phyloP scores from a whole-genome alignment of 441 rosid species.

The Breynia disticha region DNA sequence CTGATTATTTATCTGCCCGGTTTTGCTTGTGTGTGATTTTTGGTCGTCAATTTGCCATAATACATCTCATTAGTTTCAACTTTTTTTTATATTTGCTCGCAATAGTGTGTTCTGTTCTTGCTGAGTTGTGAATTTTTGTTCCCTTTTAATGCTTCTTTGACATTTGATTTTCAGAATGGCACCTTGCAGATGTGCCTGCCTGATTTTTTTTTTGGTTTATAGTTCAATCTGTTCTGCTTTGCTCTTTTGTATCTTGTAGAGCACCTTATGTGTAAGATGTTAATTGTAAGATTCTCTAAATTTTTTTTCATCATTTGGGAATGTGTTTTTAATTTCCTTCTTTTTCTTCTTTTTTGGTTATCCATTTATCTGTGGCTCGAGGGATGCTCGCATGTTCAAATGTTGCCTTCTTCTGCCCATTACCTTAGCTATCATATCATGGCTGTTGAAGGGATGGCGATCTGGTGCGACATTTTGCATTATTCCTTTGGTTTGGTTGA shows the following conservation, averaged over 20 bases:
- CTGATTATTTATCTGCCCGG: background rate
- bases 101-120: too few relatives aligned
- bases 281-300: conserved; percentile 12
- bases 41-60: background rate
- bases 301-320: conserved; percentile 18
- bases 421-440: conserved; percentile 22
- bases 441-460: conserved; percentile 24
- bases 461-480: conserved; percentile 26
- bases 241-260: conserved; percentile 2
- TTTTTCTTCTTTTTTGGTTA: conserved; percentile 13
- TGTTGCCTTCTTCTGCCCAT: conserved; percentile 20
- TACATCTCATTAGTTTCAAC: background rate
- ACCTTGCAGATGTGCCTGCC: too few relatives aligned
- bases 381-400: conserved; percentile 27
- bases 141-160: too few relatives aligned
- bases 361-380: conserved; percentile 18
- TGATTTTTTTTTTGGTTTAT: too few relatives aligned
- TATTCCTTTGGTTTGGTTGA: background rate
- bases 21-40: background rate
- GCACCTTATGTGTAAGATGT: conserved; percentile 7
- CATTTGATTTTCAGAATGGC: too few relatives aligned
- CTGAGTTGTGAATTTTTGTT: too few relatives aligned
- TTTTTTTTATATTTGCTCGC: background rate
- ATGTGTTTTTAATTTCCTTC: conserved; percentile 19
- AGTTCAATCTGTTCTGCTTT: background rate